Evolutionary conservation across 768 basidiomycete species (phyloP).

Genomic region (Aureoboletus auriporus): DNA sequence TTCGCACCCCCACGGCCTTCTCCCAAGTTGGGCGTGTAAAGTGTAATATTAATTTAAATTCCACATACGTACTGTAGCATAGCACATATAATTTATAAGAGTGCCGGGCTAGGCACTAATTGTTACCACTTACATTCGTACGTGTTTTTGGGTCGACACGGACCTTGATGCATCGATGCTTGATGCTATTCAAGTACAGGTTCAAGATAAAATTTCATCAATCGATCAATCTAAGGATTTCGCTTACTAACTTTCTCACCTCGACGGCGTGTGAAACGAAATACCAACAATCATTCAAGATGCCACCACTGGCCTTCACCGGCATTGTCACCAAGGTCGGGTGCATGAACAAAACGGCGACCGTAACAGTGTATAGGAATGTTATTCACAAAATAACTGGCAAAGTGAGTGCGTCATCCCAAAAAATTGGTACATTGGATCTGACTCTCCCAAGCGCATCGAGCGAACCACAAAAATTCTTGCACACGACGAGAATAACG

Average conservation of each 20-base stretch:
- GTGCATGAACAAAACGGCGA: slow-evolving; percentile 80
- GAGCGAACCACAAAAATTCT: slow-evolving; percentile 76
- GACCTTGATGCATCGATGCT: too few relatives aligned
- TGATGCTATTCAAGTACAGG: too few relatives aligned
- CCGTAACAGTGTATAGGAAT: slow-evolving; percentile 75
- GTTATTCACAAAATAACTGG: slow-evolving; percentile 69
- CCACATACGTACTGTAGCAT: too few relatives aligned
- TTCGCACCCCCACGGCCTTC: slow-evolving; percentile 33
- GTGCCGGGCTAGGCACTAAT: too few relatives aligned
- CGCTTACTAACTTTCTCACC: too few relatives aligned
- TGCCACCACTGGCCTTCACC: slow-evolving; percentile 76
- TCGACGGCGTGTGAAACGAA: too few relatives aligned
- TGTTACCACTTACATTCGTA: too few relatives aligned
- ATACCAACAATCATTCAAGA: slow-evolving; percentile 24
- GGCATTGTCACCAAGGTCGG: slow-evolving; percentile 80
- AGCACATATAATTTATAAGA: too few relatives aligned
- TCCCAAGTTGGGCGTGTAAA: slow-evolving; percentile 7
- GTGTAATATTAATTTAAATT: too few relatives aligned
- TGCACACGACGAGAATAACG: slow-evolving; percentile 67
- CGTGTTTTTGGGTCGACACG: too few relatives aligned
- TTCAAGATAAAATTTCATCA: too few relatives aligned
- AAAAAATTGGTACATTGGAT: not conserved
- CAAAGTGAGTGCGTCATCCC: slow-evolving; percentile 49
- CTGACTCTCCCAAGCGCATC: slow-evolving; percentile 47
- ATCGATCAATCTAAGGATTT: too few relatives aligned